Evolutionary conservation across 1,284 basidiomycete species (phyloP).

Genomic region (Pisolithus thermaeus): DNA sequence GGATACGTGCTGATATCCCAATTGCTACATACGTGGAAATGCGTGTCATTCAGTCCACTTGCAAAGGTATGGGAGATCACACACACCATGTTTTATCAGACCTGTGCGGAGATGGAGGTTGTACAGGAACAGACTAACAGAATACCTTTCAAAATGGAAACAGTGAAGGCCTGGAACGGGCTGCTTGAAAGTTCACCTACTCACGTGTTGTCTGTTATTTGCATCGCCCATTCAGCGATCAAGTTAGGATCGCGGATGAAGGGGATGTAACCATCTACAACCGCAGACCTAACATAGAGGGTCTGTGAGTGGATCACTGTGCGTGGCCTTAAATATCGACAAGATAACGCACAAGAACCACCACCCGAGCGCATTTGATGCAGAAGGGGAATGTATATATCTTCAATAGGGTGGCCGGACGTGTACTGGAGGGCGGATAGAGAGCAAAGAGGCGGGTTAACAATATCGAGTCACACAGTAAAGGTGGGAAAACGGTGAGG

Average conservation of each 20-base stretch:
- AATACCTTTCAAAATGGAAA: background rate
- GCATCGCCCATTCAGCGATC: slow-evolving; percentile 3
- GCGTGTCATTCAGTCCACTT: background rate
- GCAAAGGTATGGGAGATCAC: background rate
- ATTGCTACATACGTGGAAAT: background rate
- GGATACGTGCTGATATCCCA: background rate
- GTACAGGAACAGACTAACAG: background rate
- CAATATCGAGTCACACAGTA: slow-evolving; percentile 2
- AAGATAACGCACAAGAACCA: background rate
- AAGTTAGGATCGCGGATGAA: slow-evolving; percentile 1
- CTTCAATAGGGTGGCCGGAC: background rate
- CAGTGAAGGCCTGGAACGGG: background rate
- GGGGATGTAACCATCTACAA: too few relatives aligned
- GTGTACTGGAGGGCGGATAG: background rate
- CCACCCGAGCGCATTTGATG: slow-evolving; percentile 1
- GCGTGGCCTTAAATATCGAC: background rate
- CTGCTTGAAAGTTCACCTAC: too few relatives aligned
- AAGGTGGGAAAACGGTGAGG: background rate
- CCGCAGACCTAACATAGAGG: slow-evolving; percentile 2
- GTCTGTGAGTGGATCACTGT: background rate
- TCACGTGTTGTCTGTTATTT: slow-evolving; percentile 1
- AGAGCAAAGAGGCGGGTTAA: slow-evolving; percentile 3
- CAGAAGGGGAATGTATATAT: background rate
- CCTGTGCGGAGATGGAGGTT: background rate
- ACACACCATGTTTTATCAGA: background rate